Percentiles rank a stretch among this genome's conserved stretches.
Conservation (phyloP, 768 basidiomycete species). For the Boletus sensibilis region DNA sequence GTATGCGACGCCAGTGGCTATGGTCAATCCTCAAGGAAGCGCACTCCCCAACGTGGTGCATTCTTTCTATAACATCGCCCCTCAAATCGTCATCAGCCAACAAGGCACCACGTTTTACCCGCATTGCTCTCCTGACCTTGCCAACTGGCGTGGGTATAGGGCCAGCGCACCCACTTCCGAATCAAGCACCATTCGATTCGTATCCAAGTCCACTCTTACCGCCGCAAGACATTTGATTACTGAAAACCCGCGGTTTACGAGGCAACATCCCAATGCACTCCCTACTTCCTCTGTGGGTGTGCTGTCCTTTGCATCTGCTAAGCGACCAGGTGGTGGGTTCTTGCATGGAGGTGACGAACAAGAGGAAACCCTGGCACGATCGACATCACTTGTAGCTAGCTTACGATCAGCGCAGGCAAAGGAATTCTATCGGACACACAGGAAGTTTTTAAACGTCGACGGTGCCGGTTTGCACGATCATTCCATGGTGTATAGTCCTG, state of each 20-base stretch:
- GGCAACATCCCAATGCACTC: conserved; percentile 13
- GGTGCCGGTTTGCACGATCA: conserved; percentile 46
- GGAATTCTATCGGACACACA: conserved; percentile 43
- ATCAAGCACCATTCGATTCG: conserved; percentile 31
- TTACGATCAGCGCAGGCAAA: conserved; percentile 34
- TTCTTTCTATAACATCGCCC: conserved; percentile 34
- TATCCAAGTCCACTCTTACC: conserved; percentile 32
- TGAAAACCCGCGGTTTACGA: conserved; percentile 12
- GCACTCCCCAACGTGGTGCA: not conserved
- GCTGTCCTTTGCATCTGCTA: conserved; percentile 44
- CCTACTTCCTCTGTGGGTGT: conserved; percentile 36
- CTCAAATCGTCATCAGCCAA: conserved; percentile 35
- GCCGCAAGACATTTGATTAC: conserved; percentile 29
- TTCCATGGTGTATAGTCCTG: conserved; percentile 47
- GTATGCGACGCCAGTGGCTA: conserved; percentile 8
- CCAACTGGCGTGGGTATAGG: conserved; percentile 33
- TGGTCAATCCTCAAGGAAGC: conserved; percentile 5
- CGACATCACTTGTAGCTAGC: conserved; percentile 40
- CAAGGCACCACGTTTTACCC: conserved; percentile 42
- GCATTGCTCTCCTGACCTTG: conserved; percentile 37
- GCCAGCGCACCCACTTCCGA: not conserved
- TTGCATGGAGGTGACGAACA: conserved; percentile 46
- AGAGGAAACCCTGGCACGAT: conserved; percentile 43
- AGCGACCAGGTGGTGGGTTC: conserved; percentile 45
- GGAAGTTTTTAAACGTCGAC: conserved; percentile 32